Percentiles rank a stretch among this genome's conserved stretches.
Evolutionary conservation across 352 stramenopile genomes (phyloP).

Genomic region (Phytopythium cucurbitacearum): DNA sequence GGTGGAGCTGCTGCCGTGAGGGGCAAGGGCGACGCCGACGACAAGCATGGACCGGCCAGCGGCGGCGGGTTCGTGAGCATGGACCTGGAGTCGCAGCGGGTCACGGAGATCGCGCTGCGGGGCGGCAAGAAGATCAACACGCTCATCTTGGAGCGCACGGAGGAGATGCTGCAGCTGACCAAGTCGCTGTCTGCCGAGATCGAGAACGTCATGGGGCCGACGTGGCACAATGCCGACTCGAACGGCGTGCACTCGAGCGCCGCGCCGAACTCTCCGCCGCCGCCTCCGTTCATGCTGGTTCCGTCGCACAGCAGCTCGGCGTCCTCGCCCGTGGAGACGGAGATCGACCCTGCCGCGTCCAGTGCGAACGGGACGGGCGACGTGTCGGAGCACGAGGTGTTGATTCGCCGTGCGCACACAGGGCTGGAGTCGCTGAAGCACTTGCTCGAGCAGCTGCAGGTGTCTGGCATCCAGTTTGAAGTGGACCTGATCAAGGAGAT

Average conservation of each 20-base stretch:
- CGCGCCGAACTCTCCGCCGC: constrained; percentile 13
- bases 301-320: constrained; percentile 21
- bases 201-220: constrained; percentile 29
- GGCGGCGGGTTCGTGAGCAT: not conserved
- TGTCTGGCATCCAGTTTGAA: constrained; percentile 78
- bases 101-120: constrained; percentile 70
- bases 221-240: constrained; percentile 10
- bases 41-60: constrained; percentile 6
- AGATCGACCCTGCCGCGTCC: constrained; percentile 20
- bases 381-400: constrained; percentile 28
- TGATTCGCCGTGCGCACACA: constrained; percentile 51
- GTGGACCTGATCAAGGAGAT: constrained; percentile 81
- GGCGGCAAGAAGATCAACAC: constrained; percentile 68
- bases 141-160: constrained; percentile 69
- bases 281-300: constrained; percentile 41
- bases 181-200: constrained; percentile 47
- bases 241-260: constrained; percentile 5
- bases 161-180: constrained; percentile 70
- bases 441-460: constrained; percentile 73
- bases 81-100: constrained; percentile 51
- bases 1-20: constrained; percentile 5
- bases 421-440: constrained; percentile 66
- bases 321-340: constrained; percentile 23
- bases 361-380: constrained; percentile 13
- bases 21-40: constrained; percentile 15